Evolutionary conservation across 257 asterid species (phyloP).

Genomic region (Craterostigma plantagineum): DNA sequence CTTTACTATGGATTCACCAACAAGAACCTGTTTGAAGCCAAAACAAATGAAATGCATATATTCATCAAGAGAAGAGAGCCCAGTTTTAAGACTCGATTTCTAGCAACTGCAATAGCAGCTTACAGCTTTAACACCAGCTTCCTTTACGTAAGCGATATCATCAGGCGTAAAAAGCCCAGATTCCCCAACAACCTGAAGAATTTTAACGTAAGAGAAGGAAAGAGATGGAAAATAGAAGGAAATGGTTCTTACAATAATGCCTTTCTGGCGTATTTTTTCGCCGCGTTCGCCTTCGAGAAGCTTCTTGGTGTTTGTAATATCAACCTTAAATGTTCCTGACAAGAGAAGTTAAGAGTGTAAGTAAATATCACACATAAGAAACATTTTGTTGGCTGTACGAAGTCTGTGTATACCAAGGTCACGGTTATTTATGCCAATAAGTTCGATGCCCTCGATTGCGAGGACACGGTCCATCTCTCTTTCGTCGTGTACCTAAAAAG

Average conservation of each 20-base stretch:
- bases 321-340: constrained; percentile 80
- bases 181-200: constrained; percentile 76
- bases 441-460: constrained; percentile 70
- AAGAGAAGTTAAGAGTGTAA: too few species aligned
- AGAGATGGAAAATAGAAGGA: too few species aligned
- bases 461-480: constrained; percentile 95
- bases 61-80: too few species aligned
- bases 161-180: constrained; percentile 91
- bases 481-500: constrained; percentile 79
- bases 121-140: constrained; percentile 82
- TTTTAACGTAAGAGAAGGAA: not conserved
- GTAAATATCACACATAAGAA: not conserved
- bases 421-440: constrained; percentile 89
- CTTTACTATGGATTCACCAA: constrained; percentile 83
- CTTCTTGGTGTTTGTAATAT: constrained; percentile 59
- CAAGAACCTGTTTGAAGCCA: constrained; percentile 41
- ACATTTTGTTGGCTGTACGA: not conserved
- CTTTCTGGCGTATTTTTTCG: constrained; percentile 39
- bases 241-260: constrained; percentile 36
- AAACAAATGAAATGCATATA: not conserved
- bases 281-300: constrained; percentile 93
- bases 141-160: constrained; percentile 76
- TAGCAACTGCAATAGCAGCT: constrained; percentile 9
- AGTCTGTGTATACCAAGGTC: constrained; percentile 44
- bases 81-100: too few species aligned